Evolutionary conservation across 192 early-diverging fungal species (phyloP).

Genomic region (Mycoemilia scoparia): DNA sequence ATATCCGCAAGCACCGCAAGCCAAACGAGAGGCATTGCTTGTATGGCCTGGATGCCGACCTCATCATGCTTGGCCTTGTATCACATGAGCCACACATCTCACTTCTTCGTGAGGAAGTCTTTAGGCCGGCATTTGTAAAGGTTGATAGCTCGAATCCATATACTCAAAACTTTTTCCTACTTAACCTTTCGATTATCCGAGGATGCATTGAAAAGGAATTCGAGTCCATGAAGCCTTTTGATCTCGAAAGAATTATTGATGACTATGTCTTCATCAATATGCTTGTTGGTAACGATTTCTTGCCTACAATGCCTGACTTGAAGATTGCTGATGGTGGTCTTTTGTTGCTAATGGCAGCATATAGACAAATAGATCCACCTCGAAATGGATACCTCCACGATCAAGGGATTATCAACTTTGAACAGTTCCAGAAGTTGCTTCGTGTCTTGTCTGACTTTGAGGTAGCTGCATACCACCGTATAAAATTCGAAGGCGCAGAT

Average conservation of each 20-base stretch:
- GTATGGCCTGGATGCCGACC: constrained; percentile 94
- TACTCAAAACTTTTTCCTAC: constrained; percentile 43
- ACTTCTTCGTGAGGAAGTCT: constrained; percentile 89
- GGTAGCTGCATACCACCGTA: too few relatives aligned
- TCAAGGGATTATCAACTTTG: constrained; percentile 45
- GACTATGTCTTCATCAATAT: constrained; percentile 87
- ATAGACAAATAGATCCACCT: constrained; percentile 41
- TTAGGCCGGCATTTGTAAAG: too few relatives aligned
- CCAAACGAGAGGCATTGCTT: constrained; percentile 85
- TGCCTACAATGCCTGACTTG: constrained; percentile 83
- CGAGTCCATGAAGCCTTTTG: constrained; percentile 31
- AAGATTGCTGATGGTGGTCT: constrained; percentile 86
- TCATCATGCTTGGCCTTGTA: constrained; percentile 89
- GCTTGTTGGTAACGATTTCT: constrained; percentile 96
- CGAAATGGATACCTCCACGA: constrained; percentile 80
- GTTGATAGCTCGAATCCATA: constrained; percentile 11
- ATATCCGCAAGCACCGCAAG: constrained; percentile 71
- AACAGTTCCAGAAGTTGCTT: constrained; percentile 41
- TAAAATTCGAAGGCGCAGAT: too few relatives aligned
- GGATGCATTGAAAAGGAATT: constrained; percentile 91
- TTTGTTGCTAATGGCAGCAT: constrained; percentile 45
- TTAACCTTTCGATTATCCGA: constrained; percentile 71
- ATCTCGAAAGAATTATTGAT: constrained; percentile 87
- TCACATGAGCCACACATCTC: constrained; percentile 96
- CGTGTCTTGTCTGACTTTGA: constrained; percentile 30